A percentile compares a stretch with the other conserved stretches of the same genome.
Conservation (phyloP, 164 flowering plant species). For the Aristolochia californica region DNA sequence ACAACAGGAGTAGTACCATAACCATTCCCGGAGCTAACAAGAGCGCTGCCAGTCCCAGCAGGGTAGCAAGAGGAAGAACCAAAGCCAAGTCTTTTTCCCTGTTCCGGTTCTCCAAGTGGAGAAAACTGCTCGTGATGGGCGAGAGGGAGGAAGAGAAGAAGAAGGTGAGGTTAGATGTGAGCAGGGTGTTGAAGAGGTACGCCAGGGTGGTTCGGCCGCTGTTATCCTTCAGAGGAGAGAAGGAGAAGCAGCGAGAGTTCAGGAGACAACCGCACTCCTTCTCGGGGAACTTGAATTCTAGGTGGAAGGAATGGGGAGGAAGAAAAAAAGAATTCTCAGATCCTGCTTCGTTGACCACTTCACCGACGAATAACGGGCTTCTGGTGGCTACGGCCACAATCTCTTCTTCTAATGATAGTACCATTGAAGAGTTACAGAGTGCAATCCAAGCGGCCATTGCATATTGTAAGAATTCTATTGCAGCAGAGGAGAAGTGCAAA, state of each 20-base stretch:
- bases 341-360: slow-evolving; percentile 69
- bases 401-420: slow-evolving; percentile 42
- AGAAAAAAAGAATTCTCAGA: slow-evolving; percentile 41
- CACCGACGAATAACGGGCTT: slow-evolving; percentile 71
- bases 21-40: neutral
- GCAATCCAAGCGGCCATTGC: slow-evolving; percentile 98
- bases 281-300: slow-evolving; percentile 28
- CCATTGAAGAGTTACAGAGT: slow-evolving; percentile 89
- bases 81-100: slow-evolving; percentile 59
- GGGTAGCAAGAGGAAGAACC: slow-evolving; percentile 15
- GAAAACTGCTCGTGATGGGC: slow-evolving; percentile 27
- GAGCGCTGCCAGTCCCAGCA: slow-evolving; percentile 2
- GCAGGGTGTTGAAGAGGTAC: slow-evolving; percentile 44
- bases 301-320: slow-evolving; percentile 20
- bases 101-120: slow-evolving; percentile 40
- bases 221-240: slow-evolving; percentile 33
- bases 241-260: slow-evolving; percentile 10
- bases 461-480: slow-evolving; percentile 87
- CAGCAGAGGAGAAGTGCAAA: slow-evolving; percentile 22
- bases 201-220: slow-evolving; percentile 46
- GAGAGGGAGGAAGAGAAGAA: slow-evolving; percentile 11
- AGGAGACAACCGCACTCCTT: slow-evolving; percentile 39
- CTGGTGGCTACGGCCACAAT: slow-evolving; percentile 27
- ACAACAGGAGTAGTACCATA: slow-evolving; percentile 3
- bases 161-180: slow-evolving; percentile 36